Base-by-base conservation (phyloP, 805 yeast genomes). In the Candida insectalens region DNA sequence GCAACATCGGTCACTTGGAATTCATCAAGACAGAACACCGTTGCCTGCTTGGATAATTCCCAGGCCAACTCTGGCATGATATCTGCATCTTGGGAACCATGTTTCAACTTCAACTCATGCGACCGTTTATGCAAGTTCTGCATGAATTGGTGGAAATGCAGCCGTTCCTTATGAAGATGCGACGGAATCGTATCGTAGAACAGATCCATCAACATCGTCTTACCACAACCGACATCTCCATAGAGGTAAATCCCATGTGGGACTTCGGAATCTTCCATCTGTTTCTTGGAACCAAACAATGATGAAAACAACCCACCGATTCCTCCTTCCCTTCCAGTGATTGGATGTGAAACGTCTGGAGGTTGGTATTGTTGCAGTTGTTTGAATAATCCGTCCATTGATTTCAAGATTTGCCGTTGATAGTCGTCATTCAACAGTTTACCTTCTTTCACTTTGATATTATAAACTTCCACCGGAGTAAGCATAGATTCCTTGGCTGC, bases 181-280 rank as follows among this genome's bases (percentile, higher is more conserved):
- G 57, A 33, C 0, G 97, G 96, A 13, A 89, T 70, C 0, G 95
- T 84, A 15, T 73, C 64, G 58, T 88, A 92, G 49, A 92, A 92
- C 44, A 92, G 64, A 57, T 92, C 97, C 97, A 92, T 89, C 39
- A 92, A 64, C 96, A 92, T 89, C 6, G 98, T 92, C 53, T 92
- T 89, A 4, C 98, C 98, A 57, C 97, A 88, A 2, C 98, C 98
- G 28, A 92, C 98, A 55, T 92, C 97, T 16, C 98, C 98, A 57
- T 83, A 92, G 20, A 92, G 65, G 50, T 92, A 92, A 6, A 92
- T 80, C 4, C 98, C 98, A 43, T 70, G 65, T 2, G 92, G 95
- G 10, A 77, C 64, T 6, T 9, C 4, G 12, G 6, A 9, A n/a
- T 35, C 32, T 4, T 19, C 9, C 4, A 12, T 10, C 14, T 32